Evolutionary conservation across 352 stramenopile genomes (phyloP).

Genomic region (Plasmopara muralis): DNA sequence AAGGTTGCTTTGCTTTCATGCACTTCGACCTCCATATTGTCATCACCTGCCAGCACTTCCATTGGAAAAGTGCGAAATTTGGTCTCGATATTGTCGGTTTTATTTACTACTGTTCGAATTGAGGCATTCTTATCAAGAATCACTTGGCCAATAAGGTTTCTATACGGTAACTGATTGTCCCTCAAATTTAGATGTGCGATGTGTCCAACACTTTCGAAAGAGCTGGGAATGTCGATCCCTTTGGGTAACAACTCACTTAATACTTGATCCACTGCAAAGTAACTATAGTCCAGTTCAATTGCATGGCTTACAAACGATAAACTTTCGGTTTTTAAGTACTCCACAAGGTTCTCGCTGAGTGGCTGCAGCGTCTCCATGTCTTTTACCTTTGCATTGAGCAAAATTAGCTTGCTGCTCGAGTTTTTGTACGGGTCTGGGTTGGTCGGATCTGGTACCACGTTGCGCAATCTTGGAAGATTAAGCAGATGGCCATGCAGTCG

Average conservation of each 20-base stretch:
- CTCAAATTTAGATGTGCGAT: slow-evolving; percentile 97
- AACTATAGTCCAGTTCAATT: slow-evolving; percentile 74
- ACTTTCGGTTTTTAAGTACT: slow-evolving; percentile 48
- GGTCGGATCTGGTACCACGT: slow-evolving; percentile 64
- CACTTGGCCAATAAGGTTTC: slow-evolving; percentile 95
- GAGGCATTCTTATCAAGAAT: slow-evolving; percentile 96
- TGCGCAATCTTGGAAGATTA: slow-evolving; percentile 62
- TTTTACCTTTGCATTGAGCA: slow-evolving; percentile 57
- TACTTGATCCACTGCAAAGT: slow-evolving; percentile 73
- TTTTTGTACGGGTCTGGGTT: slow-evolving; percentile 58
- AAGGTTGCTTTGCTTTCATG: slow-evolving; percentile 93
- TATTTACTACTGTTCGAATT: slow-evolving; percentile 97
- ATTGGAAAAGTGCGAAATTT: slow-evolving; percentile 95
- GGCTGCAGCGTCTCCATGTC: slow-evolving; percentile 49
- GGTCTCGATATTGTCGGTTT: slow-evolving; percentile 93
- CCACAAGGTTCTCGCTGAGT: slow-evolving; percentile 43
- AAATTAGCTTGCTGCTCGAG: slow-evolving; percentile 60
- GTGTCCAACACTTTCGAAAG: slow-evolving; percentile 95
- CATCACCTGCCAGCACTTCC: slow-evolving; percentile 90
- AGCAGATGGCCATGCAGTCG: slow-evolving; percentile 64
- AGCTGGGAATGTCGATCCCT: slow-evolving; percentile 84
- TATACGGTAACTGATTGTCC: slow-evolving; percentile 92
- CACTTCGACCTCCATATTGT: slow-evolving; percentile 81
- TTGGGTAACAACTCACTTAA: slow-evolving; percentile 80
- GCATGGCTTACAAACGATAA: slow-evolving; percentile 56